Evolutionary conservation across 495 filamentous ascomycete species (phyloP).

Genomic region (Lineolata rhizophorae): DNA sequence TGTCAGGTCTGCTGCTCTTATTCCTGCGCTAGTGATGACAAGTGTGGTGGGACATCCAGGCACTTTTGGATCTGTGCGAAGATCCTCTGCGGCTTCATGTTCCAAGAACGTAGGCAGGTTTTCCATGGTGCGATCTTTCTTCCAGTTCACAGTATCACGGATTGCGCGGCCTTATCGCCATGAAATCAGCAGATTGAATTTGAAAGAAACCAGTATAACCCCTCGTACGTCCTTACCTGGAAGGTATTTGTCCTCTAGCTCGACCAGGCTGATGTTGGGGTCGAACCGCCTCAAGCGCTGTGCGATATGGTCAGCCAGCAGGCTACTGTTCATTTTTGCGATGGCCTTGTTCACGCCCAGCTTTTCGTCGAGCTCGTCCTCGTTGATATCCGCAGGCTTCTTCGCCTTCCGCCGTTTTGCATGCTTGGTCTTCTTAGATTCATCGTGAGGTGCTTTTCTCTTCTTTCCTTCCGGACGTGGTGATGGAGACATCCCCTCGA

Average conservation of each 20-base stretch:
- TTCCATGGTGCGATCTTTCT: constrained; percentile 34
- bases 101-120: constrained; percentile 64
- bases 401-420: constrained; percentile 30
- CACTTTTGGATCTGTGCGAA: constrained; percentile 35
- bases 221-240: constrained; percentile 30
- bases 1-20: constrained; percentile 60
- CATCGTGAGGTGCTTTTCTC: neutral
- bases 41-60: constrained; percentile 73
- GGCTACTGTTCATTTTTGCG: constrained; percentile 51
- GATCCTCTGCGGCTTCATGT: constrained; percentile 13
- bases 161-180: constrained; percentile 34
- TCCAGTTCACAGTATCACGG: constrained; percentile 53
- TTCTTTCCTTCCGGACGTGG: neutral
- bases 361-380: constrained; percentile 35
- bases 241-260: constrained; percentile 61
- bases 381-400: constrained; percentile 27
- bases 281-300: constrained; percentile 58
- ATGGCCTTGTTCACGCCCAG: constrained; percentile 63
- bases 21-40: constrained; percentile 53
- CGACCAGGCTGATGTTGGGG: constrained; percentile 54
- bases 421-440: neutral
- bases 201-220: constrained; percentile 14
- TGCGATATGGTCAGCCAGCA: constrained; percentile 75
- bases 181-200: too few relatives aligned
- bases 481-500: constrained; percentile 1